Percentiles rank a stretch among this genome's conserved stretches.
Conservation (phyloP, 2,329 filamentous ascomycete species). For the Xylaria polymorpha region DNA sequence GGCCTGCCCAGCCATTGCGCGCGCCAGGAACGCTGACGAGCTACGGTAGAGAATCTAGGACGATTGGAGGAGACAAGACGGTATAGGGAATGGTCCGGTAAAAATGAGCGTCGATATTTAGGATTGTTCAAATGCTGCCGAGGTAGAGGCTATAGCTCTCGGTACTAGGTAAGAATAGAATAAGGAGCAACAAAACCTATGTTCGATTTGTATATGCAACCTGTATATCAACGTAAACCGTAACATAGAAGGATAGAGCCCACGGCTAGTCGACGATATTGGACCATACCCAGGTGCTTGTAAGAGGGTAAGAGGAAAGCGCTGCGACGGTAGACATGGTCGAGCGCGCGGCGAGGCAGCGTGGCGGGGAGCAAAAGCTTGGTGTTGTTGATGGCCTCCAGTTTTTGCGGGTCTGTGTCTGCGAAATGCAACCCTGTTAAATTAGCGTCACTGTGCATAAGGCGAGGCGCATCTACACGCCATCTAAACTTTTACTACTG, state of each 20-base stretch:
- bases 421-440: constrained; percentile 2
- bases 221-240: not conserved
- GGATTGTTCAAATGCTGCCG: not conserved
- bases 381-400: constrained; percentile 23
- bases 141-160: not conserved
- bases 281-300: not conserved
- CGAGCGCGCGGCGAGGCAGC: constrained; percentile 5
- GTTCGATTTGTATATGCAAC: not conserved
- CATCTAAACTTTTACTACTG: not conserved
- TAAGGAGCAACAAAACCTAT: not conserved
- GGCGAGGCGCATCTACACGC: not conserved
- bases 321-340: constrained; percentile 2
- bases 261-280: not conserved
- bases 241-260: not conserved
- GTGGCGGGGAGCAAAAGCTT: constrained; percentile 27
- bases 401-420: constrained; percentile 13
- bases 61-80: not conserved
- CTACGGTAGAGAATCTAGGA: constrained; percentile 28
- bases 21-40: constrained; percentile 33
- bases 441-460: constrained; percentile 5
- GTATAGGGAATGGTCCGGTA: constrained; percentile 1
- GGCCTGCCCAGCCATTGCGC: constrained; percentile 46
- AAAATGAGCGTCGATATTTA: not conserved
- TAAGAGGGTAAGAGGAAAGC: constrained; percentile 9
- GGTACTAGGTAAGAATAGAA: not conserved